These are phyloP conservation scores for Musa troglodytarum DNA, from an alignment of 176 grass and related monocot species.

Conservation along the genomic window DNA sequence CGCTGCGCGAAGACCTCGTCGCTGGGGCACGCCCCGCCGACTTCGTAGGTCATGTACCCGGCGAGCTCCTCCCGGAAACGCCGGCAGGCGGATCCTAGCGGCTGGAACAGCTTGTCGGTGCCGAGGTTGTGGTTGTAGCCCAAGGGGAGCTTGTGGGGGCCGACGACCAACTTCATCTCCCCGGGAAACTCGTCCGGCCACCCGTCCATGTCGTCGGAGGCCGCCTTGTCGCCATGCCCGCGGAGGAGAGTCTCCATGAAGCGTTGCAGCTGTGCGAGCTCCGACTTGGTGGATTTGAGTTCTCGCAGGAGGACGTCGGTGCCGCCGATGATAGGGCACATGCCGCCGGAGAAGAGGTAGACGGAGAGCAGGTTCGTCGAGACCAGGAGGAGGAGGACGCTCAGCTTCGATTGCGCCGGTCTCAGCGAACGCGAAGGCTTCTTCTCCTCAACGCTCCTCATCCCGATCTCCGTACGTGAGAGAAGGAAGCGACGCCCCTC, in stretches of 20 bases:
- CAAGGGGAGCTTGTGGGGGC: constrained; percentile 6
- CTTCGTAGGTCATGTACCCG: neutral
- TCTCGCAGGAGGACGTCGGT: too few relatives aligned
- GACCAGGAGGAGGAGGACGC: neutral
- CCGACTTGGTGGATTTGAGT: too few relatives aligned
- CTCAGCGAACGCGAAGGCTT: neutral
- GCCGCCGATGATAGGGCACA: too few relatives aligned
- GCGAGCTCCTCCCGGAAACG: neutral
- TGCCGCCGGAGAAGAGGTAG: neutral
- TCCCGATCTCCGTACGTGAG: too few relatives aligned
- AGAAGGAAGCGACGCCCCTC: too few relatives aligned
- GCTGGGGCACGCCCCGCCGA: neutral
- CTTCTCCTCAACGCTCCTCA: too few relatives aligned
- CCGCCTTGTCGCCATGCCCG: neutral
- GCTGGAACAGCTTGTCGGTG: constrained; percentile 1
- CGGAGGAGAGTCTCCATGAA: too few relatives aligned
- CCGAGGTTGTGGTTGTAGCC: constrained; percentile 1
- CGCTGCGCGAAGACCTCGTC: constrained; percentile 1
- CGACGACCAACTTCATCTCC: neutral
- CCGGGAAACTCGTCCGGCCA: too few relatives aligned
- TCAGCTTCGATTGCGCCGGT: neutral
- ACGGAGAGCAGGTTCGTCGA: neutral
- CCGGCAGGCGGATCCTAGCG: neutral
- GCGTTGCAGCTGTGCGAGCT: too few relatives aligned
- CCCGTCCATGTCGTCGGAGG: neutral